Evolutionary conservation across 352 stramenopile species (phyloP), one percentile per base, ranked within the genome.

Genomic region (Pythium pyrilobum): DNA sequence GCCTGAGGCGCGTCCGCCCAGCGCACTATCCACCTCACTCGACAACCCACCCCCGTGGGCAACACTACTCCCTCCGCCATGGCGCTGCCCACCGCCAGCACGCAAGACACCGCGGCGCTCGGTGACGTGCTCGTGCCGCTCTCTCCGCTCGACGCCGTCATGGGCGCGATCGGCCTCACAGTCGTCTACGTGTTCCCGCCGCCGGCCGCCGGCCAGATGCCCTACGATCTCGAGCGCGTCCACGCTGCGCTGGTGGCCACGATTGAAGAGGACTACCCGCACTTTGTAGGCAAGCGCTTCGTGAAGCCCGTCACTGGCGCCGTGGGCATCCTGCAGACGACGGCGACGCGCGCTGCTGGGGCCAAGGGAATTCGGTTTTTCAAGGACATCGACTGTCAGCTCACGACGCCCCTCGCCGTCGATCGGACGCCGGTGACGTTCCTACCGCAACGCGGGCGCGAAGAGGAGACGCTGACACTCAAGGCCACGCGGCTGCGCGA

Each of bases 111-210:
- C 18, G 8, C 21, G 0, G 1, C 41, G 4, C 13, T 24, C 5
- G 25, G 31, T 32, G 47, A 29, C 23, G 47, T 58, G 40, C 40
- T 57, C 40, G 27, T 52, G 24, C 36, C 48, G 40, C 51, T 86
- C 28, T 80, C 77, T 10, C 68, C 66, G 38, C 71, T 85, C 56
- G 74, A 88, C 43, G 63, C 66, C 2, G 56, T 72, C 47, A 83
- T 86, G 71, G 57, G 52, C 27, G 52, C 36, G 24, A 71, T 81
- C 39, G 58, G 59, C 21, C 61, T 87, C 49, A 67, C 64, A 33
- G 66, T 84, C 11, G 47, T 87, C 52, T 84, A 81, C 64, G 61
- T 87, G 18, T 87, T 81, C 45, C 59, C 72, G 9, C 67, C 61
- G n/a, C 47, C 52, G 0, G 36, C 28, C 6, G 8, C 43, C 15